Percentiles rank a stretch among this genome's conserved stretches.
phyloP scores from a whole-genome alignment of 2,329 filamentous ascomycete genomes.

The Conoideocrella luteorostrata region DNA sequence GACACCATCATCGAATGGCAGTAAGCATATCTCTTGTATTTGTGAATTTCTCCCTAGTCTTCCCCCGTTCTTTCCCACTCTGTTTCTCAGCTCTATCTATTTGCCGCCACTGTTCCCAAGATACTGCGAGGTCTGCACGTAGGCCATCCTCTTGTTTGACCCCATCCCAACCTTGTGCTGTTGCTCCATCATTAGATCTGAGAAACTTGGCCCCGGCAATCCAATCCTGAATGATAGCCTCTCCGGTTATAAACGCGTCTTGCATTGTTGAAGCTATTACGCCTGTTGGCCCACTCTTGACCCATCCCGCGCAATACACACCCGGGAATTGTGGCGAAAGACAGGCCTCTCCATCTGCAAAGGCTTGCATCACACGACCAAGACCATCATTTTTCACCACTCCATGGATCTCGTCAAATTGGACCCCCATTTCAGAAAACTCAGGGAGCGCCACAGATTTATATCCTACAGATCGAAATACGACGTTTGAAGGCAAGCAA shows the following conservation, averaged over 20 bases:
- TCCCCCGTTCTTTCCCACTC: conserved; percentile 60
- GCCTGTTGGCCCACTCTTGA: conserved; percentile 88
- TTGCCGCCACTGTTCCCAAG: conserved; percentile 76
- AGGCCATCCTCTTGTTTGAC: conserved; percentile 53
- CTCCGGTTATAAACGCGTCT: conserved; percentile 85
- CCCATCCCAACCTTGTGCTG: conserved; percentile 64
- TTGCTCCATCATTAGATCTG: conserved; percentile 6
- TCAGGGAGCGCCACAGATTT: conserved; percentile 72
- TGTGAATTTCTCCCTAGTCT: conserved; percentile 68
- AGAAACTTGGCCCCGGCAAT: conserved; percentile 35
- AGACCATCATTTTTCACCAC: conserved; percentile 76
- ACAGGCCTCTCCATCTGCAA: conserved; percentile 25
- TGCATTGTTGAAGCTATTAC: conserved; percentile 96
- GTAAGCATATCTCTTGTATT: conserved; percentile 51
- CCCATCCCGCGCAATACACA: conserved; percentile 92
- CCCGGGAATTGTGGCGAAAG: conserved; percentile 50
- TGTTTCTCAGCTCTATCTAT: conserved; percentile 76
- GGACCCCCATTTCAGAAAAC: conserved; percentile 65
- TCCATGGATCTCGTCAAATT: conserved; percentile 69
- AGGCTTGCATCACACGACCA: conserved; percentile 56
- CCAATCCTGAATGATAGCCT: conserved; percentile 80
- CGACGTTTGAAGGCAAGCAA: conserved; percentile 59
- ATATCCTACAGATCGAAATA: conserved; percentile 94
- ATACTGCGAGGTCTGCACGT: conserved; percentile 55
- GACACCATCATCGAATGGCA: conserved; percentile 33